Evolutionary conservation across 495 filamentous ascomycete species (phyloP), one percentile per base, ranked within the genome.

Genomic region (Penicillium bialowiezense): DNA sequence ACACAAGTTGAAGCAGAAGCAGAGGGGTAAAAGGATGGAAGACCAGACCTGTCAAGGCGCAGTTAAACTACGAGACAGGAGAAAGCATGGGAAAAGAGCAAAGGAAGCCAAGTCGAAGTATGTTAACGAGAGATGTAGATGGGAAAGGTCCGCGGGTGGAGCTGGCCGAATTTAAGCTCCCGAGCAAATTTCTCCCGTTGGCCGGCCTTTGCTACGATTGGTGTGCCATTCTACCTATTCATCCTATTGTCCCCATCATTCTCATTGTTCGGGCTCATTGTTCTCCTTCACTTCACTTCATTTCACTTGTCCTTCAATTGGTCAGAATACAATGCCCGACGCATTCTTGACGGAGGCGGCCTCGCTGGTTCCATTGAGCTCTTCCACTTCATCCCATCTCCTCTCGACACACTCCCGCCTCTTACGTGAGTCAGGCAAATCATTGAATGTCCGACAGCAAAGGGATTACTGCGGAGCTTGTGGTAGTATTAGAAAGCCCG

Each of bases 321-420:
- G 10, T 32, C 12, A 10, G 1, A 20, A 8, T 21, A 8, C 13
- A 39, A 32, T 32, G 29, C 29, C 29, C 3, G 18, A 39, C 3
- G 2, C 36, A 7, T 81, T 75, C 52, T 62, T 82, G 7, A 67
- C 64, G 37, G 56, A 75, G 38, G 68, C 80, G 39, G 74, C 75
- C 0, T 60, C 66, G 29, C 53, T 67, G 20, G 57, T 83, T 13
- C 45, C 67, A 17, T 18, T 50, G 13, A 75, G 74, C 34, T 75
- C 79, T 3, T 72, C 78, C 5, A 75, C 73, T 15, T 68, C 80
- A 1, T 73, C 78, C 17, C 57, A 74, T 61, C 59, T 83, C 21
- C 62, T 75, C 50, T 62, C 59, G 40, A 53, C 60, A 24, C 71
- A 78, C 56, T 70, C 72, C 38, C 51, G 63, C 14, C 60, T 76